Percentiles rank a stretch among this genome's conserved stretches.
Conservation (phyloP, 257 asterid genomes). For the Salvia splendens region DNA sequence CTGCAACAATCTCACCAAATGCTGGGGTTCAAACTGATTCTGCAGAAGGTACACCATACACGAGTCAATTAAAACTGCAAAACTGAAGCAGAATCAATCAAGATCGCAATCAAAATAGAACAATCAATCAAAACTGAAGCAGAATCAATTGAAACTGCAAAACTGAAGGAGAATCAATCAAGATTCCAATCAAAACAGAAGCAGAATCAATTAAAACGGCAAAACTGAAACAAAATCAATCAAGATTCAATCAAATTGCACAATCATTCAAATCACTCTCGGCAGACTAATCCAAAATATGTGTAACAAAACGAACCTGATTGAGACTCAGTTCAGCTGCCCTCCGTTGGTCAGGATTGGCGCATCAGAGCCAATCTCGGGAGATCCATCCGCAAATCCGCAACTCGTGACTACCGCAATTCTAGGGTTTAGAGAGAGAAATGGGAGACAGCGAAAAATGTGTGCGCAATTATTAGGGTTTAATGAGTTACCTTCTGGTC, state of each 20-base stretch:
- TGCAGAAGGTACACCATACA: slow-evolving; percentile 39
- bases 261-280: neutral
- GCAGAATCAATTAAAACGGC: neutral
- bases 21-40: slow-evolving; percentile 86
- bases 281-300: neutral
- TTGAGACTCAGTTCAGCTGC: slow-evolving; percentile 87
- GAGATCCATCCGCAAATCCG: slow-evolving; percentile 89
- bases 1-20: slow-evolving; percentile 95
- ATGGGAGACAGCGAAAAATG: slow-evolving; percentile 26
- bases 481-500: too few relatives aligned
- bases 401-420: neutral
- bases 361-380: slow-evolving; percentile 71
- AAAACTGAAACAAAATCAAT: neutral
- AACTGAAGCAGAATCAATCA: too few relatives aligned
- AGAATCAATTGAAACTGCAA: neutral
- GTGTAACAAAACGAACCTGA: slow-evolving; percentile 52
- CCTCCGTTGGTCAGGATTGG: slow-evolving; percentile 80
- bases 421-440: slow-evolving; percentile 57
- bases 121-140: neutral
- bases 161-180: too few relatives aligned
- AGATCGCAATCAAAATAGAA: neutral
- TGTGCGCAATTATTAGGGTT: too few relatives aligned
- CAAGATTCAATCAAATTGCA: neutral
- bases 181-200: neutral
- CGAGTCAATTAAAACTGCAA: slow-evolving; percentile 2